Conservation (phyloP, 495 filamentous ascomycete species). For the Penicillium pancosmium region DNA sequence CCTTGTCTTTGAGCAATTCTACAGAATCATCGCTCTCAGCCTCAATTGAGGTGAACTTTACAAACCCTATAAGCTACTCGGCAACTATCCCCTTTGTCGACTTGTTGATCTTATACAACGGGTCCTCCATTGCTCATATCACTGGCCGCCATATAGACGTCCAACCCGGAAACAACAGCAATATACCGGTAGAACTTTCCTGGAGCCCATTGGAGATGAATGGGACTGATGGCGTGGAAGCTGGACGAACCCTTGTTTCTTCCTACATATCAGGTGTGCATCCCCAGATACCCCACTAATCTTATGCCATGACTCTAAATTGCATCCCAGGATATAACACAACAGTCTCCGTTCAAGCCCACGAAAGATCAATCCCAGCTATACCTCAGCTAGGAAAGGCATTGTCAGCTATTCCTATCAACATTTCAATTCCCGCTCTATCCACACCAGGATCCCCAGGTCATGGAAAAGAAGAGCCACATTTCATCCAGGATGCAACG, state of each 20-base stretch:
- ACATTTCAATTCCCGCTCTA: slow-evolving; percentile 69
- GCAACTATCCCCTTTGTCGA: slow-evolving; percentile 78
- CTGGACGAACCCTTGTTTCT: slow-evolving; percentile 74
- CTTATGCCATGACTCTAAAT: not conserved
- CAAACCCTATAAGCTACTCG: slow-evolving; percentile 86
- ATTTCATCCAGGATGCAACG: slow-evolving; percentile 83
- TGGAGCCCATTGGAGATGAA: slow-evolving; percentile 71
- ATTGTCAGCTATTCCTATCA: slow-evolving; percentile 67
- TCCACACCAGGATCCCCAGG: slow-evolving; percentile 51
- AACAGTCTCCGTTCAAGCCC: slow-evolving; percentile 68
- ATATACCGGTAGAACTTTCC: slow-evolving; percentile 65
- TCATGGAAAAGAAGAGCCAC: slow-evolving; percentile 44
- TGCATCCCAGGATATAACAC: slow-evolving; percentile 67
- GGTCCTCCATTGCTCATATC: slow-evolving; percentile 72
- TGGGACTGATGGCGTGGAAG: slow-evolving; percentile 57
- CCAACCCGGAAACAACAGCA: slow-evolving; percentile 68
- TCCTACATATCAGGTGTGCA: slow-evolving; percentile 79
- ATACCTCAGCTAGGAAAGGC: slow-evolving; percentile 72
- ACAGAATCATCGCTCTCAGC: slow-evolving; percentile 68
- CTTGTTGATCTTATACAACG: slow-evolving; percentile 73
- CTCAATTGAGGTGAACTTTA: slow-evolving; percentile 72
- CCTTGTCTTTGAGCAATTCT: slow-evolving; percentile 69
- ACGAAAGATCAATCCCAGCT: slow-evolving; percentile 70
- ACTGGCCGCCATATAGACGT: slow-evolving; percentile 62
- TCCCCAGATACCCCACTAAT: not conserved